A percentile compares a stretch with the other conserved stretches of the same genome.
These are phyloP conservation scores for Astragalus membranaceus DNA, from an alignment of 306 rosid genomes.

Conservation along the genomic window DNA sequence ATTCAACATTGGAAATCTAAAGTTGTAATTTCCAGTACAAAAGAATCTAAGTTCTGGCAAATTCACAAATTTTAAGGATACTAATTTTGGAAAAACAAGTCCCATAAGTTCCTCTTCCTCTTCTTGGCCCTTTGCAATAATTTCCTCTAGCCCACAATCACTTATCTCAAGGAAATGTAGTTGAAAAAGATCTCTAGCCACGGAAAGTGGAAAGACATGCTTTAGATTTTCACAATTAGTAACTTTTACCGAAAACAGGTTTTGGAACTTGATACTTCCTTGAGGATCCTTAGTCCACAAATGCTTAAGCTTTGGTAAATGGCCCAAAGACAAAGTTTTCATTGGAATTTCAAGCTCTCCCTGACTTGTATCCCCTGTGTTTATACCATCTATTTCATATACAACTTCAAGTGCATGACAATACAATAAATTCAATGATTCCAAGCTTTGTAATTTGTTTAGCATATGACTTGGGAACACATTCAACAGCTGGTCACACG, in stretches of 20 bases:
- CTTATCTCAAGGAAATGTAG: slow-evolving; percentile 25
- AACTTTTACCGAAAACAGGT: slow-evolving; percentile 10
- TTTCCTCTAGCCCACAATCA: slow-evolving; percentile 27
- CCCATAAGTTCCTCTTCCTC: slow-evolving; percentile 15
- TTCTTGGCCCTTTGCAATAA: slow-evolving; percentile 19
- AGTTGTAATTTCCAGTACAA: slow-evolving; percentile 25
- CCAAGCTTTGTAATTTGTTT: slow-evolving; percentile 24
- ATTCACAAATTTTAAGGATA: slow-evolving; percentile 17
- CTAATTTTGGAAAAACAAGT: slow-evolving; percentile 28
- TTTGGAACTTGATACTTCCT: slow-evolving; percentile 16
- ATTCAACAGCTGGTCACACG: slow-evolving; percentile 20
- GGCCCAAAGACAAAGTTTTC: slow-evolving; percentile 21
- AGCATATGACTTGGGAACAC: slow-evolving; percentile 27
- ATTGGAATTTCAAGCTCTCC: slow-evolving; percentile 11
- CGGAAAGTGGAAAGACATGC: slow-evolving; percentile 29
- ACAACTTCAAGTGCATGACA: slow-evolving; percentile 23
- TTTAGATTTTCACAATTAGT: slow-evolving; percentile 18
- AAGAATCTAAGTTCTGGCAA: slow-evolving; percentile 25
- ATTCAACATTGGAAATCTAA: slow-evolving; percentile 31
- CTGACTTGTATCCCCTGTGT: neutral
- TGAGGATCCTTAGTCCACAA: slow-evolving; percentile 28
- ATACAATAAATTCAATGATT: slow-evolving; percentile 23
- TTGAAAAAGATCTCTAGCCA: slow-evolving; percentile 31
- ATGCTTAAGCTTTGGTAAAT: slow-evolving; percentile 29
- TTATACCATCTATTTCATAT: slow-evolving; percentile 18